A percentile compares a stretch with the other conserved stretches of the same genome.
These are phyloP conservation scores for Anthoceros angustus DNA, from an alignment of 225 moss, liverwort and hornwort species.

Conservation along the genomic window DNA sequence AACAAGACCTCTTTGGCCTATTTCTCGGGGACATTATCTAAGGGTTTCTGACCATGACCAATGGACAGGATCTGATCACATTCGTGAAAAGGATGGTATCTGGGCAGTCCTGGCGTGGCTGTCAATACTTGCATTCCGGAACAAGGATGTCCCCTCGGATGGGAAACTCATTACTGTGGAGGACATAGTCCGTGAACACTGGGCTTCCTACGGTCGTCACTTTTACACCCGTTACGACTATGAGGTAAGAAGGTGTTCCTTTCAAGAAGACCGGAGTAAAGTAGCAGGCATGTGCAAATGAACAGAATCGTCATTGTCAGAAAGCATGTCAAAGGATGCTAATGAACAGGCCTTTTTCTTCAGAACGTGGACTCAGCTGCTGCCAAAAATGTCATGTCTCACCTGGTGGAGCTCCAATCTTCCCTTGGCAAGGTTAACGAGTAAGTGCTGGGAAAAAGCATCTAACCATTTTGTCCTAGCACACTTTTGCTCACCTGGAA, in stretches of 20 bases:
- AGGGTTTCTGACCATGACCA: not conserved
- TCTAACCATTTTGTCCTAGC: not conserved
- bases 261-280: not conserved
- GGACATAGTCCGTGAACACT: conserved; percentile 81
- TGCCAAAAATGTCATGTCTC: conserved; percentile 77
- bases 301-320: no score
- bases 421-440: conserved; percentile 52
- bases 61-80: conserved; percentile 77
- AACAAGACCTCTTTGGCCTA: not conserved
- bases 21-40: not conserved
- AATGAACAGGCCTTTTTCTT: not conserved
- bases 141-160: conserved; percentile 36
- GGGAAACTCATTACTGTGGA: conserved; percentile 72
- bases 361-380: conserved; percentile 90
- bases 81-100: conserved; percentile 93
- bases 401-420: conserved; percentile 75
- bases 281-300: no score
- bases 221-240: conserved; percentile 96
- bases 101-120: conserved; percentile 99
- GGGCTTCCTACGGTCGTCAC: conserved; percentile 81
- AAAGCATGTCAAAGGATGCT: not conserved
- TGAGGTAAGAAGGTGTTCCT: conserved; percentile 29
- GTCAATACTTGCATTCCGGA: conserved; percentile 65
- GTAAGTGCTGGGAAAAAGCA: conserved; percentile 15
- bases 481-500: no score